Base-by-base conservation (phyloP, 352 stramenopile species). In the Globisporangium lucens region DNA sequence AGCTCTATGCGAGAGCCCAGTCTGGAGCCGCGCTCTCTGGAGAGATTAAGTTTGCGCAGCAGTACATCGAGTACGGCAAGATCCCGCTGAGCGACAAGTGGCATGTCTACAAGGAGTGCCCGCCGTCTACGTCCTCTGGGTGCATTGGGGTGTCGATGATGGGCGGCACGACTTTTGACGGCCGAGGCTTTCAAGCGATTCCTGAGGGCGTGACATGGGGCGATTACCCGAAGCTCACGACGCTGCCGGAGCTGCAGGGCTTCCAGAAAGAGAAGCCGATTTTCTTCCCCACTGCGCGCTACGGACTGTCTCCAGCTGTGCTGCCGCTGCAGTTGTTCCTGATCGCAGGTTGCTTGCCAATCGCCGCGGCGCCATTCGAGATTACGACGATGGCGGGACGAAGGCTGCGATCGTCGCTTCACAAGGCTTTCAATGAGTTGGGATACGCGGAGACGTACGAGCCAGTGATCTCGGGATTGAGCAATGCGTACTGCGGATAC, bases 111-210 rank as follows among this genome's bases (percentile, higher is more conserved):
- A 75, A 82, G 15, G 87, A 93, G 55, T 91, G 82, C 47, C 65
- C 79, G 15, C 76, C 73, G 27, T 89, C 79, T 4, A 93, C 85
- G 12, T 93, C 80, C 1, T 89, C 87, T 10, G 87, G 83, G 3
- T 93, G 85, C 68, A 93, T 95, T 71, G 87, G 87, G 1, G 72
- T 95, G 8, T 95, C 87, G 12, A 95, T 95, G 87, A 84, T 95
- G 49, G 85, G 87, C 47, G 87, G 87, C 1, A 95, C 87, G 4
- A 74, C 70, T 20, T 95, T 93, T 65, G 87, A 95, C 49, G 87
- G 87, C 9, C 79, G 81, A 13, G 87, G 87, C n/a, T 69, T 95
- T 0, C 46, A 74, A 35, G 68, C 57, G 3, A 70, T 95, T n/a
- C 85, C 75, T 0, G 87, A 94, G 68, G 85, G 84, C 0, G 72